Conservation (phyloP, 305 asterid genomes). For the Fraxinus sp. region DNA sequence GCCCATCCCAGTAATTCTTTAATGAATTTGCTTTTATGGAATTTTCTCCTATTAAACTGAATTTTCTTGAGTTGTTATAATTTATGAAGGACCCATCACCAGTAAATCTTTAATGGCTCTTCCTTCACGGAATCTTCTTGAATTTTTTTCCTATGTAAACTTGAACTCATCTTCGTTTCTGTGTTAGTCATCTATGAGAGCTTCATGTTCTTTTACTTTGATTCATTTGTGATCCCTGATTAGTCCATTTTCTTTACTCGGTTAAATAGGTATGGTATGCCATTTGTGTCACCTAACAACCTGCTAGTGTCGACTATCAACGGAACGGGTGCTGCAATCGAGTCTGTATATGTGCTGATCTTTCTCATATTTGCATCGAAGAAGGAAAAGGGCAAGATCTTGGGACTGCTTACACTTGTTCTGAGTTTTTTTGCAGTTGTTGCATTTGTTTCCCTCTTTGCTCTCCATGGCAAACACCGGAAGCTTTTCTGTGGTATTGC, state of each 20-base stretch:
- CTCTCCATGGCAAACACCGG: conserved; percentile 55
- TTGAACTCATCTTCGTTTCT: not conserved
- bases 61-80: not conserved
- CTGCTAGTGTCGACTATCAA: conserved; percentile 61
- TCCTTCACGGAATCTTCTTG: not conserved
- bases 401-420: conserved; percentile 40
- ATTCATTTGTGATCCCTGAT: not conserved
- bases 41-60: not conserved
- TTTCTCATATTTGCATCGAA: conserved; percentile 56
- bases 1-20: not conserved
- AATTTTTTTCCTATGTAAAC: not conserved
- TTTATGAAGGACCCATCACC: not conserved
- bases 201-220: not conserved
- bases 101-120: not conserved
- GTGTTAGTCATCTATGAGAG: not conserved
- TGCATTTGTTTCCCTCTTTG: conserved; percentile 52
- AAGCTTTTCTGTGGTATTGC: conserved; percentile 69
- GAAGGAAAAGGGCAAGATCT: conserved; percentile 61
- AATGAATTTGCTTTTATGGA: not conserved
- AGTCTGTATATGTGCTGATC: conserved; percentile 51
- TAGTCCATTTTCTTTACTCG: not conserved
- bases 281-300: conserved; percentile 75
- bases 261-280: conserved; percentile 64
- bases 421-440: conserved; percentile 45
- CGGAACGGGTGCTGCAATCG: conserved; percentile 66